phyloP scores from a whole-genome alignment of 2,329 filamentous ascomycete genomes.

The Nemania serpens region DNA sequence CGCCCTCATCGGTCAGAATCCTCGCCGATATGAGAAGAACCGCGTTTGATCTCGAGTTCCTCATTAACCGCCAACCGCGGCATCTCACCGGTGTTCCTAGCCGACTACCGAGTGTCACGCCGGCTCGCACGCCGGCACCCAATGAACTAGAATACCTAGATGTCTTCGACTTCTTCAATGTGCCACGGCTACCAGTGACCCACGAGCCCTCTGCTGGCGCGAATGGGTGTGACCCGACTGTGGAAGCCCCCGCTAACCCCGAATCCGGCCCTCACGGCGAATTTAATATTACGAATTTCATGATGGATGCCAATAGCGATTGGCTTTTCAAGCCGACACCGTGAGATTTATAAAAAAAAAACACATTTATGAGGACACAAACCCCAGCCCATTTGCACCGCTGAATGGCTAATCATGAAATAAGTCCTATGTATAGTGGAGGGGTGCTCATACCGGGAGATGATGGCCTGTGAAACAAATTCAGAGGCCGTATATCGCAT shows the following conservation, averaged over 20 bases:
- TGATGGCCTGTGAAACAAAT: neutral
- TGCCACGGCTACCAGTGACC: slow-evolving; percentile 70
- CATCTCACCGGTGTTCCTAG: slow-evolving; percentile 49
- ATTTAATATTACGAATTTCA: slow-evolving; percentile 79
- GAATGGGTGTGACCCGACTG: slow-evolving; percentile 26
- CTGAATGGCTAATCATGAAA: neutral
- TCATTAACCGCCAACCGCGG: slow-evolving; percentile 80
- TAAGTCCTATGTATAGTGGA: neutral
- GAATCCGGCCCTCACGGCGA: slow-evolving; percentile 48
- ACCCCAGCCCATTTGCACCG: neutral
- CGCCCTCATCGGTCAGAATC: slow-evolving; percentile 83
- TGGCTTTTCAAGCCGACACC: slow-evolving; percentile 66
- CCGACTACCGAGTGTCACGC: slow-evolving; percentile 59
- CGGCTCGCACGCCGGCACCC: slow-evolving; percentile 70
- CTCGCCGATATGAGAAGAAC: slow-evolving; percentile 89
- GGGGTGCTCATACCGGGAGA: neutral
- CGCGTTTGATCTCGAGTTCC: slow-evolving; percentile 86
- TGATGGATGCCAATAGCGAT: slow-evolving; percentile 73
- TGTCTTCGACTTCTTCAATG: slow-evolving; percentile 94
- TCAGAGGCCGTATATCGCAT: neutral
- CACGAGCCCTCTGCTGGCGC: slow-evolving; percentile 41
- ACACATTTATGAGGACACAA: neutral
- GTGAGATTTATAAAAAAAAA: neutral
- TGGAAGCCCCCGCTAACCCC: slow-evolving; percentile 25
- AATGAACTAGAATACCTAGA: slow-evolving; percentile 90